phyloP scores from a whole-genome alignment of 2,329 filamentous ascomycete species.

The Ophiostoma angusticollis region DNA sequence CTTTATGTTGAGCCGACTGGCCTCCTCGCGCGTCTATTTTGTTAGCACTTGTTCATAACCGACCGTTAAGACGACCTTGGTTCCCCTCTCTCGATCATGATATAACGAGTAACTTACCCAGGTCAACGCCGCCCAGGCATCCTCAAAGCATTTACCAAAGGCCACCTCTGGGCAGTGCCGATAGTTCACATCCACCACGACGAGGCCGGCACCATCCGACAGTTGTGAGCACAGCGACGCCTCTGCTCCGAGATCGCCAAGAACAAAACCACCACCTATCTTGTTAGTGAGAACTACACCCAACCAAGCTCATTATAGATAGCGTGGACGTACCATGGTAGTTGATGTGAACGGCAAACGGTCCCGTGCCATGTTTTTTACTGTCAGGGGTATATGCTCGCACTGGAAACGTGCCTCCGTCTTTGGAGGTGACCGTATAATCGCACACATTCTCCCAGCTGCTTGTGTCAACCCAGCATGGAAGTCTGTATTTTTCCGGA shows the following conservation, averaged over 20 bases:
- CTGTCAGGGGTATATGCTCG: neutral
- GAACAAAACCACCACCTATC: too few relatives aligned
- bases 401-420: neutral
- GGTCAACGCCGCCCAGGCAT: neutral
- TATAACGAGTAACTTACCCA: neutral
- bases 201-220: neutral
- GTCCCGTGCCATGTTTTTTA: neutral
- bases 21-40: neutral
- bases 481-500: neutral
- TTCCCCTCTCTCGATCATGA: too few relatives aligned
- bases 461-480: neutral
- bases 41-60: too few relatives aligned
- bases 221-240: neutral
- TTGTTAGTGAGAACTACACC: too few relatives aligned
- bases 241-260: neutral
- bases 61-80: too few relatives aligned
- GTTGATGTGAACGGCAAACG: neutral
- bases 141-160: neutral
- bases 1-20: neutral
- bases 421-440: neutral
- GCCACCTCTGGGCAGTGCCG: neutral
- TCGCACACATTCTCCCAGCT: neutral
- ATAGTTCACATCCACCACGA: neutral
- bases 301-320: too few relatives aligned
- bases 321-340: neutral